phyloP scores from a whole-genome alignment of 306 rosid genomes.

The Vicia villosa region DNA sequence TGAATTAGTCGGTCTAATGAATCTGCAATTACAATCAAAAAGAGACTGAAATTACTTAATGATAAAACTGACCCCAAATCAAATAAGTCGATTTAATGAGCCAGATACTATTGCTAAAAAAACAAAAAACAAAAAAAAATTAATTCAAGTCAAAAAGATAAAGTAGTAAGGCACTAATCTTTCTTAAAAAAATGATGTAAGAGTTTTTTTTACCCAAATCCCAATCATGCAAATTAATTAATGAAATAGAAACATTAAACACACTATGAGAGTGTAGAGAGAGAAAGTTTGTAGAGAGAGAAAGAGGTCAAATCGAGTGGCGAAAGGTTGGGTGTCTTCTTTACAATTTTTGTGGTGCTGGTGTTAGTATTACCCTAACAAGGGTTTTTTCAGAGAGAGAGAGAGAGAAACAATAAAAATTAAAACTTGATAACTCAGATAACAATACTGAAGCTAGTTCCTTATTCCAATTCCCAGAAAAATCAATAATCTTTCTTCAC shows the following conservation, averaged over 20 bases:
- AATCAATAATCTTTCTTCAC: conserved; percentile 30
- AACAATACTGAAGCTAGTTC: conserved; percentile 47
- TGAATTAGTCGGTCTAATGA: too few species aligned
- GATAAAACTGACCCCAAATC: too few species aligned
- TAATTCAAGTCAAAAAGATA: too few species aligned
- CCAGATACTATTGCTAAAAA: too few species aligned
- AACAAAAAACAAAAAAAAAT: too few species aligned
- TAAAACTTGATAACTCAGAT: conserved; percentile 39
- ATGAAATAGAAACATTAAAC: conserved; percentile 3
- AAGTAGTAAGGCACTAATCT: not conserved
- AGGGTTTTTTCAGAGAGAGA: conserved; percentile 41
- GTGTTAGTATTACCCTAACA: conserved; percentile 45
- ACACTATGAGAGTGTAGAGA: conserved; percentile 36
- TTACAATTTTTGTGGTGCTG: conserved; percentile 64
- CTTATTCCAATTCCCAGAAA: conserved; percentile 45
- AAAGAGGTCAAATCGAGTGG: conserved; percentile 81
- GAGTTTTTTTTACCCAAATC: conserved; percentile 31
- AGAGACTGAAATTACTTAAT: too few species aligned
- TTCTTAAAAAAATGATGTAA: too few species aligned
- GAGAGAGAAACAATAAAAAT: not conserved
- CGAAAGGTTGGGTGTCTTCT: conserved; percentile 68
- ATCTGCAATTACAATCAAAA: too few species aligned
- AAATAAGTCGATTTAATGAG: too few species aligned
- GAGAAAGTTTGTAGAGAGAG: conserved; percentile 35
- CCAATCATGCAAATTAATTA: conserved; percentile 42